Evolutionary conservation across 305 asterid species (phyloP), one percentile per base, ranked within the genome.

Genomic region (Withania somnifera): DNA sequence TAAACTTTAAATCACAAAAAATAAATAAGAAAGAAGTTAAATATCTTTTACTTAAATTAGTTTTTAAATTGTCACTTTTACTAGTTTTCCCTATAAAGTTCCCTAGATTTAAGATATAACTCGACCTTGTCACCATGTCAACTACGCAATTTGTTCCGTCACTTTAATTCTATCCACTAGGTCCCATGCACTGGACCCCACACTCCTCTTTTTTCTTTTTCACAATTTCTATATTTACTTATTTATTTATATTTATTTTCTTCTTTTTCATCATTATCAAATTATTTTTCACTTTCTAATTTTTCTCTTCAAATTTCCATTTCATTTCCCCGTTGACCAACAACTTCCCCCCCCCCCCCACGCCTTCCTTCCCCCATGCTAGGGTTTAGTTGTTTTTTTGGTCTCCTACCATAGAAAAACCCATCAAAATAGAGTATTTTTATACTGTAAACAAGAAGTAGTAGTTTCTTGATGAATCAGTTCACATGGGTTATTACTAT

Each of bases 321-420:
- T 64, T 36, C 38, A 80, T 63, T 64, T 61, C 64, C 2, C 50
- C 64, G 51, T 80, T 80, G 83, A 80, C 83, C 19, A 26, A n/a
- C 53, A 38, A 15, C 77, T 28, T 38, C 19, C 1, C 82, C 45
- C 11, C 15, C 69, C 61, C 42, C 53, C 30, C 1, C 75, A 28
- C 11, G 9, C 69, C 3, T 1, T 6, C 22, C n/a, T n/a, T 28
- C 17, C 13, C 5, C 30, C 30, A 68, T 11, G 28, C 76, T 66
- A 79, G 58, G 40, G 75, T 45, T 80, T 61, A 38, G 11, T 58
- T 69, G 0, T 17, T 10, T n/a, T 19, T 34, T 66, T 40, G 11
- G 0, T 0, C 0, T 34, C 45, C 30, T n/a, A 15, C 76, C 24
- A 34, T 9, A 32, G 15, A 36, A 34, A 67, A 19, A 3, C 54